phyloP scores from a whole-genome alignment of 2,329 filamentous ascomycete genomes.

The Sphaerulina vaccinii region DNA sequence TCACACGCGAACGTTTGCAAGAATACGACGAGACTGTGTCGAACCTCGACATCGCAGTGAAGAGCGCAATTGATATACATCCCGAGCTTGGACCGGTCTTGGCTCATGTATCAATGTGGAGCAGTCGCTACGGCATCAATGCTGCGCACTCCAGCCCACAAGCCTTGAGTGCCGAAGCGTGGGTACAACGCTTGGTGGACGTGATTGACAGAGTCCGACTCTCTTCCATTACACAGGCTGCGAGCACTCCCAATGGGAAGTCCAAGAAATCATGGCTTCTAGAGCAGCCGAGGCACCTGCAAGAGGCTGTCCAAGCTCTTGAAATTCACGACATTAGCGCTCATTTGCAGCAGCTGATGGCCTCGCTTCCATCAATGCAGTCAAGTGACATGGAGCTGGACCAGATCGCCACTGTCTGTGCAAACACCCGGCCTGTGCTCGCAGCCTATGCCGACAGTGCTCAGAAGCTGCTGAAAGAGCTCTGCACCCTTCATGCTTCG shows the following conservation, averaged over 20 bases:
- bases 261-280: conserved; percentile 62
- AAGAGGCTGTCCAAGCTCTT: background rate
- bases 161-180: background rate
- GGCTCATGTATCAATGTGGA: conserved; percentile 30
- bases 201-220: conserved; percentile 11
- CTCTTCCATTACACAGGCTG: conserved; percentile 43
- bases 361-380: background rate
- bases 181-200: conserved; percentile 7
- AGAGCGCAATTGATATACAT: conserved; percentile 1
- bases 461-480: conserved; percentile 57
- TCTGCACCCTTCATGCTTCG: conserved; percentile 65
- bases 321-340: background rate
- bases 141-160: background rate
- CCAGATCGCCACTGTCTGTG: conserved; percentile 8
- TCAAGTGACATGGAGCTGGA: background rate
- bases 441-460: conserved; percentile 68
- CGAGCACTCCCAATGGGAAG: conserved; percentile 55
- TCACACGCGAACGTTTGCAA: background rate
- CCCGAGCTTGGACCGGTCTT: conserved; percentile 28
- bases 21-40: background rate
- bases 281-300: conserved; percentile 12
- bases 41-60: background rate
- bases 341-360: background rate
- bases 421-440: conserved; percentile 63
- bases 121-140: conserved; percentile 35